Percentiles rank a stretch among this genome's conserved stretches.
Evolutionary conservation across 1,284 basidiomycete species (phyloP).

Genomic region (Microstroma glucosiphilum): DNA sequence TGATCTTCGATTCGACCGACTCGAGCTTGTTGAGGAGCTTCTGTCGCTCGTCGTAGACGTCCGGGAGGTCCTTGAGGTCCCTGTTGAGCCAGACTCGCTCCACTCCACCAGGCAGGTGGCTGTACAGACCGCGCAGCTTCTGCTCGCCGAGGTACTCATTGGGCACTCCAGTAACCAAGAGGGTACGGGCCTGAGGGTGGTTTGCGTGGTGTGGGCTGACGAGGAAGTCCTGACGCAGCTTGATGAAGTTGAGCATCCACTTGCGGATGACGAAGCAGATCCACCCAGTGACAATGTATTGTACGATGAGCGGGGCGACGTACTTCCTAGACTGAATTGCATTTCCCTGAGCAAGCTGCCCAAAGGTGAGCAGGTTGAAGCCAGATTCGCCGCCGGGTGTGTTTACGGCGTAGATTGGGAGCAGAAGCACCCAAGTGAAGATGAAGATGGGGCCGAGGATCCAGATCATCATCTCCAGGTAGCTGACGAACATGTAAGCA

Average conservation of each 20-base stretch:
- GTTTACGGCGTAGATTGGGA: constrained; percentile 58
- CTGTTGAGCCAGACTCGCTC: constrained; percentile 82
- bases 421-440: constrained; percentile 55
- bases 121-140: constrained; percentile 65
- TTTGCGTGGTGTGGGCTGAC: constrained; percentile 66
- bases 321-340: constrained; percentile 36
- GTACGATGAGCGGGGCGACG: constrained; percentile 36
- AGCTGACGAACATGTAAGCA: constrained; percentile 88
- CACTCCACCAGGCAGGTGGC: constrained; percentile 73
- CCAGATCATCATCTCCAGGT: constrained; percentile 69
- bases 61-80: constrained; percentile 75
- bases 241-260: constrained; percentile 76
- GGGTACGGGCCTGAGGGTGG: constrained; percentile 74
- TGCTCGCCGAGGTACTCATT: constrained; percentile 63
- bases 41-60: constrained; percentile 71
- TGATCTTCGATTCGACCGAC: constrained; percentile 69
- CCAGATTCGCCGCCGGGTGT: constrained; percentile 55
- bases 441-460: constrained; percentile 67
- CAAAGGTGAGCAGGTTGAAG: constrained; percentile 71
- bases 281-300: constrained; percentile 57
- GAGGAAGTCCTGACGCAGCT: constrained; percentile 76
- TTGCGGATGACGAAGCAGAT: constrained; percentile 71
- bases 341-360: constrained; percentile 56
- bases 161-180: constrained; percentile 86
- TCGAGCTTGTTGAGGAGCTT: constrained; percentile 73